Conservation (phyloP, 2,329 filamentous ascomycete species). For the Hypoxylon sp. region DNA sequence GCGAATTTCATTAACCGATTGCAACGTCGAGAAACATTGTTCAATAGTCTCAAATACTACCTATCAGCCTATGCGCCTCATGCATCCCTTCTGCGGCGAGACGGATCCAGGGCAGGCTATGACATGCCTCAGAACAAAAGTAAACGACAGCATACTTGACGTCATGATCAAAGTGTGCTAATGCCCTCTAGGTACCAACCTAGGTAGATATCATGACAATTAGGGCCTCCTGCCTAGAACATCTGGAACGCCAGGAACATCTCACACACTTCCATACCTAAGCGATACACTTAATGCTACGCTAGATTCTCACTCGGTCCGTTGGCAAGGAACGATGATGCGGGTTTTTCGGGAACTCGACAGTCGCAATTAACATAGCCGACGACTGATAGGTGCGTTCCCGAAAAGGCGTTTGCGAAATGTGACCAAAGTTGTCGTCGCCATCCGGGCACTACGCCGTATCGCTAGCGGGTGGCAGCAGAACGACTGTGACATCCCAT, state of each 20-base stretch:
- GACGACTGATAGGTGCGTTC: slow-evolving; percentile 30
- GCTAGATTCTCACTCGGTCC: slow-evolving; percentile 2
- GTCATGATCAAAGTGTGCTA: slow-evolving; percentile 21
- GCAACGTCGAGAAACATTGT: slow-evolving; percentile 28
- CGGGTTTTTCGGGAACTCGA: slow-evolving; percentile 11
- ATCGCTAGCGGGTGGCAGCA: slow-evolving; percentile 37
- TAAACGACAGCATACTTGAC: slow-evolving; percentile 22
- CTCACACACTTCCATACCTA: too few species aligned
- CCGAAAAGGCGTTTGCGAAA: slow-evolving; percentile 28
- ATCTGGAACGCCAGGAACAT: background rate
- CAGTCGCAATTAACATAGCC: slow-evolving; percentile 11
- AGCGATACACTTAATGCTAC: background rate
- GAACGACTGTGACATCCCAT: slow-evolving; percentile 25
- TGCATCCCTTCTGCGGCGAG: slow-evolving; percentile 4
- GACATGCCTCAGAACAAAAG: background rate
- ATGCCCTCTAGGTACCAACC: background rate
- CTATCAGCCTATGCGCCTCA: background rate
- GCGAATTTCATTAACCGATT: slow-evolving; percentile 9
- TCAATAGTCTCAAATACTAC: slow-evolving; percentile 32
- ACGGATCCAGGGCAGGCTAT: slow-evolving; percentile 1
- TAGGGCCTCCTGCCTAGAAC: background rate
- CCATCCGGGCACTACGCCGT: slow-evolving; percentile 32
- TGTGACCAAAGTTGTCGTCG: slow-evolving; percentile 19
- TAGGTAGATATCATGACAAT: background rate
- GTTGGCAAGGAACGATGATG: slow-evolving; percentile 13